These are phyloP conservation scores for Cinnamomum micranthum DNA, from an alignment of 164 flowering plant genomes.

Conservation along the genomic window DNA sequence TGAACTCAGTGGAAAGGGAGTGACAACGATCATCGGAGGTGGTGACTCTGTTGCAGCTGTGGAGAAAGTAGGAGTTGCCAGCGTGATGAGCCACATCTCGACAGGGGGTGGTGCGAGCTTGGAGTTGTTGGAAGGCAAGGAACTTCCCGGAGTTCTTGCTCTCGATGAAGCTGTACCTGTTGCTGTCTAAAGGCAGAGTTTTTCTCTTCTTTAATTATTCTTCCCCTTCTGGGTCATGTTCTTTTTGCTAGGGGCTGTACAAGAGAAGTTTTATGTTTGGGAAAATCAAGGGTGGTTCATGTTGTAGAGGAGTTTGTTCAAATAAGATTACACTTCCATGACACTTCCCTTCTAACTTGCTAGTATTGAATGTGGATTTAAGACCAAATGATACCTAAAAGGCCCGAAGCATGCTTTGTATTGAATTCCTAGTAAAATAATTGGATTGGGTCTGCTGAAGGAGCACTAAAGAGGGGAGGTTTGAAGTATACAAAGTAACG, in stretches of 20 bases:
- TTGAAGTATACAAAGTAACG: no score
- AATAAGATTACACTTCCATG: not conserved
- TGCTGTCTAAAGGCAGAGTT: conserved; percentile 29
- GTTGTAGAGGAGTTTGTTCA: not conserved
- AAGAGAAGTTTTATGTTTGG: not conserved
- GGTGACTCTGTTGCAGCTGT: conserved; percentile 86
- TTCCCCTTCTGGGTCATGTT: not conserved
- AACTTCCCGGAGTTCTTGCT: conserved; percentile 74
- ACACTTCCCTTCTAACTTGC: not conserved
- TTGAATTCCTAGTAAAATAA: no score
- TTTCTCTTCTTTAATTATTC: conserved; percentile 7
- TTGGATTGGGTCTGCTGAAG: no score
- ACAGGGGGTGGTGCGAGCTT: conserved; percentile 91
- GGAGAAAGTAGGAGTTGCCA: conserved; percentile 73
- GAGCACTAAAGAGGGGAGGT: no score
- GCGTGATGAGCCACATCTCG: conserved; percentile 78
- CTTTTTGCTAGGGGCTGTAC: not conserved
- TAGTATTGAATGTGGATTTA: no score
- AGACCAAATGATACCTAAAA: no score
- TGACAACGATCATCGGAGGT: conserved; percentile 78
- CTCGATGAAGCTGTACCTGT: conserved; percentile 61
- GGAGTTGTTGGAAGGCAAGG: conserved; percentile 77
- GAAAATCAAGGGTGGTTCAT: not conserved
- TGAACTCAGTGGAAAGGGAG: conserved; percentile 62
- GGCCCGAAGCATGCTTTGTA: no score